A percentile compares a stretch with the other conserved stretches of the same genome.
These are phyloP conservation scores for Neopestalotiopsis sp. DNA, from an alignment of 2,329 filamentous ascomycete species.

Conservation along the genomic window DNA sequence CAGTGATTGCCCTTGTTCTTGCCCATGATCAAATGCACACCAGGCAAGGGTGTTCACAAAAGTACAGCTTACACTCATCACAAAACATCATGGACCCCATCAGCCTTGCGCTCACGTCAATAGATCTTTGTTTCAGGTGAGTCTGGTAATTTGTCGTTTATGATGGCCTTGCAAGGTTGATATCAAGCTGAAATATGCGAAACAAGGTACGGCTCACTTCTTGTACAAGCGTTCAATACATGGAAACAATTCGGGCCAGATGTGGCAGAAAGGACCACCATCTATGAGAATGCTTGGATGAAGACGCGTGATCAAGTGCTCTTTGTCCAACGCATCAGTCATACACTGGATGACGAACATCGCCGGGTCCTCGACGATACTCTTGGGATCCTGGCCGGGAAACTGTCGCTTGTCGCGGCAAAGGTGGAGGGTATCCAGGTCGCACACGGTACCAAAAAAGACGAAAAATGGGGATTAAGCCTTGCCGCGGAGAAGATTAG, in stretches of 20 bases:
- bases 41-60: neutral
- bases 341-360: neutral
- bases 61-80: neutral
- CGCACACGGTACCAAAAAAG: neutral
- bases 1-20: neutral
- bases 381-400: neutral
- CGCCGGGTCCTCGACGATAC: neutral
- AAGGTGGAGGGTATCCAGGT: neutral
- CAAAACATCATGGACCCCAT: neutral
- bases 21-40: neutral
- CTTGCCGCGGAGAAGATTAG: neutral
- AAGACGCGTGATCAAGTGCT: neutral
- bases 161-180: neutral
- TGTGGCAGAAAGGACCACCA: neutral
- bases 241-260: slow-evolving; percentile 1
- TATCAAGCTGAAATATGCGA: too few species aligned
- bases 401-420: neutral
- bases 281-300: neutral
- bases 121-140: slow-evolving; percentile 9
- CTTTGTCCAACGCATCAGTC: neutral
- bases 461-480: neutral
- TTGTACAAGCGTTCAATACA: neutral
- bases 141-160: neutral
- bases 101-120: neutral
- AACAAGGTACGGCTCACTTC: neutral